Conservation (phyloP, 495 filamentous ascomycete genomes). For the Daldinia grandis region DNA sequence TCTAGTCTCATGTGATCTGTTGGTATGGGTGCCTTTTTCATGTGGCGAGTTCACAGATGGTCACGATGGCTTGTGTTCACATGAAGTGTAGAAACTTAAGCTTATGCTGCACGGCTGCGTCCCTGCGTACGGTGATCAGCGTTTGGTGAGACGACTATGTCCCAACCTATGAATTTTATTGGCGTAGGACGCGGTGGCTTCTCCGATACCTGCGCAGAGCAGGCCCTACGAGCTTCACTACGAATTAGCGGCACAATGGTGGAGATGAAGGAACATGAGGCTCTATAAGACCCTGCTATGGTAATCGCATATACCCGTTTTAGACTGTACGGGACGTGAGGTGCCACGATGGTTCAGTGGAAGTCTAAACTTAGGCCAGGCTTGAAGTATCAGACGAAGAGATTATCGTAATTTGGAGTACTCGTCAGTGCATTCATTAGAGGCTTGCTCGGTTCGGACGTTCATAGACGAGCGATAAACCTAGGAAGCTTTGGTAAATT, state of each 20-base stretch:
- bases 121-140: neutral
- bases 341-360: neutral
- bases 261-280: neutral
- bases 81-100: neutral
- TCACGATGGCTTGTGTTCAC: neutral
- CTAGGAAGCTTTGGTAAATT: neutral
- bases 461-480: neutral
- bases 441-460: neutral
- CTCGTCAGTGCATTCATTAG: neutral
- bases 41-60: neutral
- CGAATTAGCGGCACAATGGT: neutral
- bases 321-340: neutral
- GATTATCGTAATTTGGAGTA: conserved; percentile 1
- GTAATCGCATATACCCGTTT: neutral
- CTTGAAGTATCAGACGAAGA: neutral
- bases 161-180: neutral
- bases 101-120: neutral
- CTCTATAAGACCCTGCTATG: neutral
- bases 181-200: neutral
- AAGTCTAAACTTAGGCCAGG: neutral
- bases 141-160: neutral
- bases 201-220: neutral
- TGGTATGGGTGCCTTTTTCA: neutral
- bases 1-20: neutral
- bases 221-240: neutral